Evolutionary conservation across 2,329 filamentous ascomycete genomes (phyloP), one percentile per base, ranked within the genome.

Genomic region (Didymosphaeria variabile): DNA sequence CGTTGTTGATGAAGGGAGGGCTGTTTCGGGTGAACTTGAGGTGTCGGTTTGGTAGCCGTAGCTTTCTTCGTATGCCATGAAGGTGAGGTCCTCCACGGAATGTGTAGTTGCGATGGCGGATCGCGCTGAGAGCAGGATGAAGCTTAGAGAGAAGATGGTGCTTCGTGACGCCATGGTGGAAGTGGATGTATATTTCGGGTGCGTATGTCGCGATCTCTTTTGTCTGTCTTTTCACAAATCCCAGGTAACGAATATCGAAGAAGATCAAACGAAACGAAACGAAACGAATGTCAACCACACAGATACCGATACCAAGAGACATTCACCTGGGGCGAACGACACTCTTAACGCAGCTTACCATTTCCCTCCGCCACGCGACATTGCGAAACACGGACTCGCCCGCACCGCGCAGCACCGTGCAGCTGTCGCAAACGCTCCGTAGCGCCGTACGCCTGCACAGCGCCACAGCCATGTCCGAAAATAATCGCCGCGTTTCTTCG

Each of bases 381-480:
- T 29, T 15, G 15, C 21, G 45, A 26, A 47, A 47, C 45, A 47
- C 45, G 45, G 40, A 44, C 19, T 44, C 40, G 29, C 45, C 45
- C 45, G 45, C 45, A 45, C 21, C 19, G 40, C 34, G 34, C 34
- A 36, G 34, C 38, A 40, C 38, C 13, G 40, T n/a, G n/a, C 45
- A 21, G 13, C 12, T 45, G 51, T 54, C 38, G 51, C 51, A 19
- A 44, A 54, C 23, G 44, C 51, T 54, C 51, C 51, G 51, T 54
- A 54, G 51, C 17, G 51, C 50, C 47, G 49, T 17, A 10, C 19
- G 50, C 34, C 51, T 54, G 51, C 51, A 31, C 51, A 44, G 51
- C 51, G 38, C 50, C 36, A 34, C 50, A 31, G 34, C 13, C 17
- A 29, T n/a, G 50, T 53, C 51, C 38, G 51, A 54, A 54, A 54